phyloP scores from a whole-genome alignment of 495 filamentous ascomycete genomes.

The Gamarada debralockiae region DNA sequence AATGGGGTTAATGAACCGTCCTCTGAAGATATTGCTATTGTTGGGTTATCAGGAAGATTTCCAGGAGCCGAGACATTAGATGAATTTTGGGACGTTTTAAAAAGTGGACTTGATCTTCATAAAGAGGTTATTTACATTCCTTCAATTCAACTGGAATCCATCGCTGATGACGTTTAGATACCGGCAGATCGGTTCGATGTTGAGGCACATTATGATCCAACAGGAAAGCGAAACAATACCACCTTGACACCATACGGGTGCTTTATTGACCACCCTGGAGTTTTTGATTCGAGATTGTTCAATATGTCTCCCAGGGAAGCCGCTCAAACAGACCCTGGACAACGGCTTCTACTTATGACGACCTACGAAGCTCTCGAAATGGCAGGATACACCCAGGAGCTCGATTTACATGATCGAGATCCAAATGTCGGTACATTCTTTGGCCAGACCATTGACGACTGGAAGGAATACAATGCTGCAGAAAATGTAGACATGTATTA shows the following conservation, averaged over 20 bases:
- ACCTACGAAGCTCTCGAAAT: constrained; percentile 91
- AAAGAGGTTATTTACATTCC: no score
- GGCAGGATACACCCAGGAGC: constrained; percentile 79
- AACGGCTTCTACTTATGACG: constrained; percentile 76
- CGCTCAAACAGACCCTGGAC: constrained; percentile 83
- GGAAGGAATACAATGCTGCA: not conserved
- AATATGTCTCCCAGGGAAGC: constrained; percentile 96
- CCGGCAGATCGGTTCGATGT: constrained; percentile 41
- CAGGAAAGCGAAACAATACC: constrained; percentile 71
- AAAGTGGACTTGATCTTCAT: no score
- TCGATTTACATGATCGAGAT: constrained; percentile 62
- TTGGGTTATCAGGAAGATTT: constrained; percentile 30
- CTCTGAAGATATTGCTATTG: constrained; percentile 41
- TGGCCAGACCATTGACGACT: constrained; percentile 18
- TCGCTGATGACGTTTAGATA: constrained; percentile 22
- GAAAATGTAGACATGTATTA: constrained; percentile 71
- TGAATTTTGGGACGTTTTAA: not conserved
- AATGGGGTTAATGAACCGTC: no score
- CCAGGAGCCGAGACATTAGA: constrained; percentile 36
- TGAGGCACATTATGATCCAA: constrained; percentile 35
- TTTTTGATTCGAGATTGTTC: constrained; percentile 87
- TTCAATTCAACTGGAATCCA: no score
- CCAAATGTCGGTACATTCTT: constrained; percentile 45
- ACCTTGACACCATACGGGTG: constrained; percentile 54
- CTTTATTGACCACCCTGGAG: constrained; percentile 44